Percentiles rank a stretch among this genome's conserved stretches.
phyloP scores from a whole-genome alignment of 352 stramenopile genomes.

The Pythium scleroteichum region DNA sequence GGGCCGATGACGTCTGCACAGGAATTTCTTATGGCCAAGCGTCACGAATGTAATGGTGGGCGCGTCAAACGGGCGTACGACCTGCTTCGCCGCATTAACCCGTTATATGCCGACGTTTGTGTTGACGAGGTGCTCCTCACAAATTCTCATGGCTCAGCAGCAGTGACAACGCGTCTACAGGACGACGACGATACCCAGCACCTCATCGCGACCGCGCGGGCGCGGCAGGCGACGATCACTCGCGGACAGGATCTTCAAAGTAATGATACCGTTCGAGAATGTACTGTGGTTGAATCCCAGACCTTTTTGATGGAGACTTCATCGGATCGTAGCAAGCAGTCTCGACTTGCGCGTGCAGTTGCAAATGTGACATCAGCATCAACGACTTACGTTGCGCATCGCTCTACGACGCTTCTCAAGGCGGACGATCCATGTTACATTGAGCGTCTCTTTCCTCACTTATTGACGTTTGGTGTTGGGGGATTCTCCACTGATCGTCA shows the following conservation, averaged over 20 bases:
- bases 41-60: slow-evolving; percentile 23
- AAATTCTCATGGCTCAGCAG: not conserved
- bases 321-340: too few species aligned
- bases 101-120: slow-evolving; percentile 14
- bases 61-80: slow-evolving; percentile 3
- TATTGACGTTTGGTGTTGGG: slow-evolving; percentile 30
- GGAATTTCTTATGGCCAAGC: slow-evolving; percentile 21
- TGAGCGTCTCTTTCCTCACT: slow-evolving; percentile 20
- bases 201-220: not conserved
- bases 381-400: slow-evolving; percentile 2
- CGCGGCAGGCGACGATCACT: too few species aligned
- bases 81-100: slow-evolving; percentile 20
- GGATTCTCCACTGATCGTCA: not conserved
- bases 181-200: not conserved
- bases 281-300: too few species aligned
- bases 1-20: slow-evolving; percentile 28
- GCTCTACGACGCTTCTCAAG: slow-evolving; percentile 14
- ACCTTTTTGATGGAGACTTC: too few species aligned
- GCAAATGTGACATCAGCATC: slow-evolving; percentile 3
- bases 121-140: not conserved
- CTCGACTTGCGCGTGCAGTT: too few species aligned
- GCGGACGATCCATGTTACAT: slow-evolving; percentile 16
- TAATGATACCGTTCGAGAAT: not conserved
- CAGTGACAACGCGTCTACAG: slow-evolving; percentile 8
- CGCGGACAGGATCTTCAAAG: not conserved